phyloP scores from a whole-genome alignment of 352 stramenopile genomes.

The Pythium dissimile region DNA sequence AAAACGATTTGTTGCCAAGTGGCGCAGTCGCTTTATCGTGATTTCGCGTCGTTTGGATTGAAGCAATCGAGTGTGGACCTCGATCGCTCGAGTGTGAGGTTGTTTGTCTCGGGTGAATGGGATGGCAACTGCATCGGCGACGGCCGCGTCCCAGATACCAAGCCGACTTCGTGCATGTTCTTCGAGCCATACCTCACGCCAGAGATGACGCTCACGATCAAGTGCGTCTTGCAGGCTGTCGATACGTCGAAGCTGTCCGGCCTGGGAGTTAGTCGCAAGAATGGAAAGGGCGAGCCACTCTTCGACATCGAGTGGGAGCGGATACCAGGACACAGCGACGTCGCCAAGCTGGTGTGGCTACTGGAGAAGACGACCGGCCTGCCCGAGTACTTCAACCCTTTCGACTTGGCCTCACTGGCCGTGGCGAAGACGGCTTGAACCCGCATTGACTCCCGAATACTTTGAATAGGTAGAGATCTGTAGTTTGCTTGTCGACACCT shows the following conservation, averaged over 20 bases:
- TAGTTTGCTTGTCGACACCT: not conserved
- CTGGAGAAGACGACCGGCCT: constrained; percentile 63
- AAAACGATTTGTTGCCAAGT: constrained; percentile 76
- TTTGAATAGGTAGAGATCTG: constrained; percentile 4
- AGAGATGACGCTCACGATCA: constrained; percentile 54
- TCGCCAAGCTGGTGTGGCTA: constrained; percentile 69
- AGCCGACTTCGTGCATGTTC: constrained; percentile 60
- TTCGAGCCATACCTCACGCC: constrained; percentile 68
- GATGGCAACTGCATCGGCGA: constrained; percentile 83
- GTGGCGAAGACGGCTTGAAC: constrained; percentile 1
- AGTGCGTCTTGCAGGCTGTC: constrained; percentile 71
- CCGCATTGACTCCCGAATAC: not conserved
- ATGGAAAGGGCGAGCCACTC: constrained; percentile 35
- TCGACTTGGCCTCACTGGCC: not conserved
- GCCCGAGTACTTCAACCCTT: constrained; percentile 24
- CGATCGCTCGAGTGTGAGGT: constrained; percentile 65
- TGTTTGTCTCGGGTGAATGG: constrained; percentile 77
- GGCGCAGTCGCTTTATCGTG: constrained; percentile 56
- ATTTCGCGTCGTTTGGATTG: constrained; percentile 66
- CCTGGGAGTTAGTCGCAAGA: constrained; percentile 36
- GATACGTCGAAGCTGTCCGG: constrained; percentile 34
- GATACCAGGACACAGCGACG: constrained; percentile 76
- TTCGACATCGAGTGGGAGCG: constrained; percentile 71
- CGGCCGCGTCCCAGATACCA: constrained; percentile 74
- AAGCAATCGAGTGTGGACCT: constrained; percentile 80